Conservation (phyloP, 2,329 filamentous ascomycete genomes). For the Aspergillus brasiliensis region DNA sequence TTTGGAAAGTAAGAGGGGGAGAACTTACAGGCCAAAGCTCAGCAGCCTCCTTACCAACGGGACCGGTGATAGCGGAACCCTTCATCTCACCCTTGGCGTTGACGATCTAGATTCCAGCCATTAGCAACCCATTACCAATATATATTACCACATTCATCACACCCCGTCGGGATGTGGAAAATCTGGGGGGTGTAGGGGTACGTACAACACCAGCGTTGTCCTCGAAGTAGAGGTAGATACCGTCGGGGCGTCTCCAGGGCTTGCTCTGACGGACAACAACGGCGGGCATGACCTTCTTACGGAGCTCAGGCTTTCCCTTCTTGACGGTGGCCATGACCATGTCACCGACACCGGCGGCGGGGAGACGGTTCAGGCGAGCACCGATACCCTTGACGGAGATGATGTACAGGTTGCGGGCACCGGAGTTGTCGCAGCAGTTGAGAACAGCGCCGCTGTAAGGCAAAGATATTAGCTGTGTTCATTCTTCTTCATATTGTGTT, state of each 20-base stretch:
- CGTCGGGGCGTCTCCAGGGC: conserved; percentile 98
- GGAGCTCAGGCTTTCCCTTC: conserved; percentile 99
- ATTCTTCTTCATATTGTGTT: conserved; percentile 11
- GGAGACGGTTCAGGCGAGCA: conserved; percentile 95
- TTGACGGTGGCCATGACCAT: conserved; percentile 99
- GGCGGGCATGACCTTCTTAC: conserved; percentile 99
- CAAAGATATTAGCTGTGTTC: conserved; percentile 22
- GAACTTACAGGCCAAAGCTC: conserved; percentile 94
- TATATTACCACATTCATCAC: not conserved
- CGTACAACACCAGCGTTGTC: conserved; percentile 98
- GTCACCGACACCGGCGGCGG: conserved; percentile 96
- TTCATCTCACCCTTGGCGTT: conserved; percentile 99
- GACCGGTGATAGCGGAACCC: conserved; percentile 98
- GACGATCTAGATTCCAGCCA: conserved; percentile 71
- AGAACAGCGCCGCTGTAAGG: conserved; percentile 87
- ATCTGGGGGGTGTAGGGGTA: conserved; percentile 36
- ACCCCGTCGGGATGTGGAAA: not conserved
- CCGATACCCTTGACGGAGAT: conserved; percentile 99
- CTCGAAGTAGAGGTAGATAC: conserved; percentile 99
- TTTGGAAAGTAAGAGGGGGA: not conserved
- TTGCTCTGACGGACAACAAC: conserved; percentile 99
- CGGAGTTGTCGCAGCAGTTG: conserved; percentile 99
- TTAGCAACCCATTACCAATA: not conserved
- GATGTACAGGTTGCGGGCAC: conserved; percentile 98
- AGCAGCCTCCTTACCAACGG: conserved; percentile 99